Percentiles rank a stretch among this genome's conserved stretches.
Conservation (phyloP, 805 yeast species). For the Novakomyces olei region DNA sequence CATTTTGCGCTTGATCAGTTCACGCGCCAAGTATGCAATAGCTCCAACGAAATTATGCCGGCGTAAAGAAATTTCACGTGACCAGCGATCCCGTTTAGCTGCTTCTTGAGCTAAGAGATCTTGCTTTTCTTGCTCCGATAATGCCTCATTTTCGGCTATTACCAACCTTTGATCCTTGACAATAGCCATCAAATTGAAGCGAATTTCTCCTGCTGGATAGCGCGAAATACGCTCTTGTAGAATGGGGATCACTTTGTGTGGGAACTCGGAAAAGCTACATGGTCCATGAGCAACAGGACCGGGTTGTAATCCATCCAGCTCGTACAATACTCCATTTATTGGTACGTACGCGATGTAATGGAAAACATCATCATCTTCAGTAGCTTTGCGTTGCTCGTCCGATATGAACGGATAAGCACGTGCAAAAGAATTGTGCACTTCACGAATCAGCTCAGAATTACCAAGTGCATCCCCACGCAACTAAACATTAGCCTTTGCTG, state of each 20-base stretch:
- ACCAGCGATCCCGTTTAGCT: constrained; percentile 30
- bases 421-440: constrained; percentile 39
- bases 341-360: constrained; percentile 39
- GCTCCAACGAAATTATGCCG: constrained; percentile 32
- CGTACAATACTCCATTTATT: constrained; percentile 27
- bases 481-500: no score
- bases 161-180: constrained; percentile 26
- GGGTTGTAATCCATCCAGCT: constrained; percentile 38
- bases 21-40: constrained; percentile 24
- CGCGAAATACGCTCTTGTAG: constrained; percentile 26
- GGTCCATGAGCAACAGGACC: constrained; percentile 33
- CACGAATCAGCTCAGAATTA: constrained; percentile 33
- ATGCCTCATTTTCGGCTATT: constrained; percentile 22
- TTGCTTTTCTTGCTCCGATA: constrained; percentile 24
- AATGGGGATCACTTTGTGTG: constrained; percentile 23
- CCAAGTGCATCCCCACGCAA: constrained; percentile 39
- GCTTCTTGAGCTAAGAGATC: constrained; percentile 21
- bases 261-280: constrained; percentile 22
- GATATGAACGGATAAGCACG: constrained; percentile 30
- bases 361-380: constrained; percentile 22
- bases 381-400: constrained; percentile 16
- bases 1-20: constrained; percentile 70
- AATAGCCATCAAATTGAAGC: constrained; percentile 35
- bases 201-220: constrained; percentile 26
- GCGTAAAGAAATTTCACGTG: constrained; percentile 31